phyloP scores from a whole-genome alignment of 2,329 filamentous ascomycete genomes.

The Cordyceps cateniannulata region DNA sequence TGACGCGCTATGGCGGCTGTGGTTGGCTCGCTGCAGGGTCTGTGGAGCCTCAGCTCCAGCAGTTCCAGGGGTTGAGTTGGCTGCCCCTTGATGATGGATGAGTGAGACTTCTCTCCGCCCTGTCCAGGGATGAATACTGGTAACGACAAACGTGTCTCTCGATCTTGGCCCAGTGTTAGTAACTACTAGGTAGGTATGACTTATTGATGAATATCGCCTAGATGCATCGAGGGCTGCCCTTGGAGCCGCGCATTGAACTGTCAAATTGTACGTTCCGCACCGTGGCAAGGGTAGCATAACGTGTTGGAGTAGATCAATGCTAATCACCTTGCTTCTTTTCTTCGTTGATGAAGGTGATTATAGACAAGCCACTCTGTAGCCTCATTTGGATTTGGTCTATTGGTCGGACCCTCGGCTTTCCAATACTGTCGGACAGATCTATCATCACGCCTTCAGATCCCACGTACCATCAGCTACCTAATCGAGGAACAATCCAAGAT shows the following conservation, averaged over 20 bases:
- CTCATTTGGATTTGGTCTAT: not conserved
- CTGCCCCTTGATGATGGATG: not conserved
- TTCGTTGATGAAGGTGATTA: too few relatives aligned
- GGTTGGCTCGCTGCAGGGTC: constrained; percentile 1
- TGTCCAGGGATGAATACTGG: not conserved
- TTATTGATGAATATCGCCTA: not conserved
- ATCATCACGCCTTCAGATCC: not conserved
- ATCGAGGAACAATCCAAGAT: not conserved
- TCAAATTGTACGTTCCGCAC: too few relatives aligned
- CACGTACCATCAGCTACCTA: not conserved
- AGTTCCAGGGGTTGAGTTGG: not conserved
- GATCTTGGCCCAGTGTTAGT: not conserved
- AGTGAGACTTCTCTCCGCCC: not conserved
- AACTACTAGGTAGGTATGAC: too few relatives aligned
- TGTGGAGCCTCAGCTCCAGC: not conserved
- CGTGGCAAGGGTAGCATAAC: too few relatives aligned
- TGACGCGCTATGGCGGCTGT: not conserved
- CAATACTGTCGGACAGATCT: not conserved
- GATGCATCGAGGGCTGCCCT: not conserved
- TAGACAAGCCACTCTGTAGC: not conserved
- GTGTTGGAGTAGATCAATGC: too few relatives aligned
- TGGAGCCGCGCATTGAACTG: not conserved
- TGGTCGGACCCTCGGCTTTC: not conserved
- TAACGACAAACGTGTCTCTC: not conserved
- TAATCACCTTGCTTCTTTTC: too few relatives aligned